phyloP scores from a whole-genome alignment of 2,329 filamentous ascomycete genomes.

The Aciculosporium take region DNA sequence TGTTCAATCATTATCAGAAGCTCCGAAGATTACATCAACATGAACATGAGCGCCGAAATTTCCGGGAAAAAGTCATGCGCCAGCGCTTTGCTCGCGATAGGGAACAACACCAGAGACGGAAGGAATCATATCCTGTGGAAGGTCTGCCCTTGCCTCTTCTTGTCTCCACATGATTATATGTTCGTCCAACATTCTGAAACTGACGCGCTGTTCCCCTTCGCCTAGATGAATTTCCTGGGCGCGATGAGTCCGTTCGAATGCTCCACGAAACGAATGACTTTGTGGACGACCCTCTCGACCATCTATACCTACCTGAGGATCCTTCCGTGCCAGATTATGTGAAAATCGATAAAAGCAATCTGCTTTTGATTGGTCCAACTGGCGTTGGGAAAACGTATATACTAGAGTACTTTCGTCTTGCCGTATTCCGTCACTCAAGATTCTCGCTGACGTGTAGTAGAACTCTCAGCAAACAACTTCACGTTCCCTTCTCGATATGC shows the following conservation, averaged over 20 bases:
- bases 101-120: constrained; percentile 35
- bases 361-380: constrained; percentile 79
- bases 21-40: constrained; percentile 66
- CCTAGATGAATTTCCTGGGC: constrained; percentile 42
- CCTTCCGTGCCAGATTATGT: constrained; percentile 31
- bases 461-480: constrained; percentile 81
- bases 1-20: constrained; percentile 94
- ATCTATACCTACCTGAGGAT: constrained; percentile 37
- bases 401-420: constrained; percentile 41
- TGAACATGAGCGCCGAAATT: constrained; percentile 48
- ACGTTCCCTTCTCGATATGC: constrained; percentile 87
- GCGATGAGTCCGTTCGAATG: constrained; percentile 31
- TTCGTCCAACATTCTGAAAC: neutral
- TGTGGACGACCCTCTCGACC: constrained; percentile 21
- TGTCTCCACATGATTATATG: neutral
- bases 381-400: constrained; percentile 96
- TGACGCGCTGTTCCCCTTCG: constrained; percentile 20
- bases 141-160: constrained; percentile 33
- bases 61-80: constrained; percentile 50
- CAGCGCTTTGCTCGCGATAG: constrained; percentile 59
- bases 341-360: constrained; percentile 89
- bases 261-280: constrained; percentile 22
- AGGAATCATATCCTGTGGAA: constrained; percentile 62
- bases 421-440: neutral
- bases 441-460: constrained; percentile 30